Percentiles rank a stretch among this genome's conserved stretches.
Conservation (phyloP, 2,329 filamentous ascomycete species). For the Nigrospora osmanthi region DNA sequence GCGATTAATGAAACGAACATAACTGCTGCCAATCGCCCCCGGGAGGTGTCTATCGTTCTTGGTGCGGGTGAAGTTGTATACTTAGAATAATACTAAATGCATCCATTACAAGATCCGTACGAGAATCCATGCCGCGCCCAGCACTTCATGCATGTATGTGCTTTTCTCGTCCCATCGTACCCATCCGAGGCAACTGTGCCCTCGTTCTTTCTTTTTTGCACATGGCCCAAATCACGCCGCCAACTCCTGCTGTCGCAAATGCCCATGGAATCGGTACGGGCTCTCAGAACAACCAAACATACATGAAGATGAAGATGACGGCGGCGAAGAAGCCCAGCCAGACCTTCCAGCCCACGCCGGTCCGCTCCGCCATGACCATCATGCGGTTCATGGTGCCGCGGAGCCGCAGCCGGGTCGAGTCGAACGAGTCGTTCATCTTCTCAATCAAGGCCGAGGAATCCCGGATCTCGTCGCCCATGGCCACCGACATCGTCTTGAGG, state of each 20-base stretch:
- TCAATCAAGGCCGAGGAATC: constrained; percentile 82
- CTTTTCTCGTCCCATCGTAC: too few relatives aligned
- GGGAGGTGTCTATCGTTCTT: background rate
- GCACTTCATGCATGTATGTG: too few relatives aligned
- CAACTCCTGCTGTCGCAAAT: too few relatives aligned
- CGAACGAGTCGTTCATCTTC: constrained; percentile 94
- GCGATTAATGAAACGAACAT: background rate
- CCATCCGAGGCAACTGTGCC: too few relatives aligned
- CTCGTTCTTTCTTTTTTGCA: too few relatives aligned
- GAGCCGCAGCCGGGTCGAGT: constrained; percentile 71
- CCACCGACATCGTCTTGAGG: constrained; percentile 83
- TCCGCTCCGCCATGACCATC: constrained; percentile 89
- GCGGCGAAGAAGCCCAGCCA: constrained; percentile 86
- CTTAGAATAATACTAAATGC: too few relatives aligned
- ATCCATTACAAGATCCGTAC: too few relatives aligned
- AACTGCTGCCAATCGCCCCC: too few relatives aligned
- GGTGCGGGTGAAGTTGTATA: too few relatives aligned
- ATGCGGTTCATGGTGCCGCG: constrained; percentile 95
- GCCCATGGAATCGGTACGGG: too few relatives aligned
- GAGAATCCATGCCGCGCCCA: too few relatives aligned
- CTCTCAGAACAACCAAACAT: constrained; percentile 80
- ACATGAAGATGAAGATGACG: constrained; percentile 77
- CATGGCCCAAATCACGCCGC: too few relatives aligned
- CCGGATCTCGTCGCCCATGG: constrained; percentile 92
- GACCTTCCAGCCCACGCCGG: constrained; percentile 91